phyloP scores from a whole-genome alignment of 2,329 filamentous ascomycete species.

The Neoscytalidium dimidiatum region DNA sequence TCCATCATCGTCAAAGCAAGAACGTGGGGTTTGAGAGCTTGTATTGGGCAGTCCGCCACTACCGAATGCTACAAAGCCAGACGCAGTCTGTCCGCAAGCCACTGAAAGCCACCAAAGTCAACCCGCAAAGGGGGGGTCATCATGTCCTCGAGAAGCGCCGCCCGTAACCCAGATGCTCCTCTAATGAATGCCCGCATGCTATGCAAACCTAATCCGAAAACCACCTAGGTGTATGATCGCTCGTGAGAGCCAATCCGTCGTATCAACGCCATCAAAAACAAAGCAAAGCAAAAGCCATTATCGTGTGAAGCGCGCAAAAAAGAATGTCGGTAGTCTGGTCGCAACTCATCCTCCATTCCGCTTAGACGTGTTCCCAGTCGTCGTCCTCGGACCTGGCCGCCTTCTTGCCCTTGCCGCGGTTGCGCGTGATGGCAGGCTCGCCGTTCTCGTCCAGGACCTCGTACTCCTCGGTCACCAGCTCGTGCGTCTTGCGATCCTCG shows the following conservation, averaged over 20 bases:
- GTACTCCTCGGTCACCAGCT: slow-evolving; percentile 62
- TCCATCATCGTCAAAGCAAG: neutral
- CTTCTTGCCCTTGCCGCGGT: slow-evolving; percentile 34
- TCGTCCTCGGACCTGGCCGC: slow-evolving; percentile 33
- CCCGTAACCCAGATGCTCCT: slow-evolving; percentile 19
- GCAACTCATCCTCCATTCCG: slow-evolving; percentile 15
- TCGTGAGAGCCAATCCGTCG: neutral
- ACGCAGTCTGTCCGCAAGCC: neutral
- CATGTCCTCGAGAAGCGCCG: slow-evolving; percentile 22
- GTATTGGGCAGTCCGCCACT: slow-evolving; percentile 4
- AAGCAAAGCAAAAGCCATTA: neutral
- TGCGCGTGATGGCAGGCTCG: slow-evolving; percentile 32
- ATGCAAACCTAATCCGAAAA: slow-evolving; percentile 7
- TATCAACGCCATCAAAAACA: neutral
- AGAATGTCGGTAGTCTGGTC: slow-evolving; percentile 8
- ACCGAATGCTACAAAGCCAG: neutral
- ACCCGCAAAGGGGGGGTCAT: slow-evolving; percentile 10
- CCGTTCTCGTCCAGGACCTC: slow-evolving; percentile 52
- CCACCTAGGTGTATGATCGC: neutral
- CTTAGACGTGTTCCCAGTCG: slow-evolving; percentile 44
- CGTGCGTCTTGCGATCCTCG: slow-evolving; percentile 62
- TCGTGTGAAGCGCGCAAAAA: slow-evolving; percentile 4
- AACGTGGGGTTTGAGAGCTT: slow-evolving; percentile 10
- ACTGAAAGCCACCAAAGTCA: neutral
- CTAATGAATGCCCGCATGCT: slow-evolving; percentile 20